Evolutionary conservation across 768 basidiomycete species (phyloP), one percentile per base, ranked within the genome.

Genomic region (Kwoniella bestiolae): DNA sequence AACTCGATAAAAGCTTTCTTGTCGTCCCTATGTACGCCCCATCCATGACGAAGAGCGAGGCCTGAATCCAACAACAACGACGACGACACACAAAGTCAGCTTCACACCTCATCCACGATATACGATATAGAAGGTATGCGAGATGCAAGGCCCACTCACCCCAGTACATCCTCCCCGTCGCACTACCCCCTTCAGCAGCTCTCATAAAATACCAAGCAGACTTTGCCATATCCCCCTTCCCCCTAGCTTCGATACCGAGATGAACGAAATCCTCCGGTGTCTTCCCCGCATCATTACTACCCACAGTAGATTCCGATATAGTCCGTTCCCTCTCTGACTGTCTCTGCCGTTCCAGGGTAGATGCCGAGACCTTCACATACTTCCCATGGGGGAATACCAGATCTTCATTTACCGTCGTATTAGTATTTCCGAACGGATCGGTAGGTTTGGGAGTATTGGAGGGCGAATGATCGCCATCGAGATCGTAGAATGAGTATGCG

Each of bases 161-260:
- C 69, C 73, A 81, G 46, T 77, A 76, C 60, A 81, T 77, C 53
- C 75, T 66, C 3, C 80, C 80, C 26, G 71, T 77, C 9, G 70
- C 38, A 60, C 73, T 77, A 2, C 80, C 78, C 9, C 67, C 72
- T 60, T 81, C 75, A 35, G 80, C 78, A 56, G 80, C 75, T 64
- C 71, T 74, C 65, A 73, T 68, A 49, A 81, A 81, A 53, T 74
- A 75, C 69, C 75, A 79, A 57, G 77, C 78, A 18, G 69, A 71
- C 44, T 75, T 76, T 3, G 77, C 66, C 21, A 79, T 34, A 65
- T 80, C 79, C 14, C 75, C 71, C 28, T 68, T 62, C 12, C 68
- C 76, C 56, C 74, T 72, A 0, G 76, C 75, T 32, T 76, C 75
- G 5, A 79, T 66, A 2, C 78, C 78, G 14, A 58, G 65, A 49